Percentiles rank a stretch among this genome's conserved stretches.
phyloP scores from a whole-genome alignment of 768 basidiomycete species.

The Naematelia aurantialba region DNA sequence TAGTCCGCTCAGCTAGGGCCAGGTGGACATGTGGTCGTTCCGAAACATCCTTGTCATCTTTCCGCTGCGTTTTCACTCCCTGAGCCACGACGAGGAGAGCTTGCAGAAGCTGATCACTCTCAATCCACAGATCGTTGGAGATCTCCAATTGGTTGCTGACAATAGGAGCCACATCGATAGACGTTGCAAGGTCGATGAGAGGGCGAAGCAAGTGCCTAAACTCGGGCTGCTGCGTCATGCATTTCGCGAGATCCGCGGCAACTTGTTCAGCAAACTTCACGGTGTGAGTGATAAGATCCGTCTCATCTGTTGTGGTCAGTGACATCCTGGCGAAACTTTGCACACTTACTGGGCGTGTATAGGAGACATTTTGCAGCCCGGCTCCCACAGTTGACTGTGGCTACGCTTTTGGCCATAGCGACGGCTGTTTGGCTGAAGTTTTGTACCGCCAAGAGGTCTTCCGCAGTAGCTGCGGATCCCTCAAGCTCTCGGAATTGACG shows the following conservation, averaged over 20 bases:
- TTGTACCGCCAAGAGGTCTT: constrained; percentile 20
- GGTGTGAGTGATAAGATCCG: not conserved
- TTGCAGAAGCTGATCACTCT: constrained; percentile 56
- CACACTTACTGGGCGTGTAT: constrained; percentile 24
- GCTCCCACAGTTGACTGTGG: constrained; percentile 1
- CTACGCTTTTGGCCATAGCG: constrained; percentile 13
- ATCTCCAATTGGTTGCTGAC: not conserved
- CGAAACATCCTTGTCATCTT: not conserved
- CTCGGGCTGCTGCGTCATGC: constrained; percentile 29
- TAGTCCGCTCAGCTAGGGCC: constrained; percentile 19
- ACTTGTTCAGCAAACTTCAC: not conserved
- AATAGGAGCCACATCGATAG: constrained; percentile 37
- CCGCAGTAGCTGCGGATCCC: constrained; percentile 6
- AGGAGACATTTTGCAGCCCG: constrained; percentile 11
- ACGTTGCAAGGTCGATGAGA: constrained; percentile 19
- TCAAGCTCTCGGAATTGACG: constrained; percentile 28
- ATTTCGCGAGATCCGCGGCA: constrained; percentile 7
- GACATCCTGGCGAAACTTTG: constrained; percentile 5
- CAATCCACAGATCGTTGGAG: constrained; percentile 17
- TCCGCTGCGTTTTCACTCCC: not conserved
- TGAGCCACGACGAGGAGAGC: constrained; percentile 66
- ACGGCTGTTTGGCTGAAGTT: constrained; percentile 16
- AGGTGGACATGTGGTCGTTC: constrained; percentile 3
- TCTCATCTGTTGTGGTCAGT: constrained; percentile 7
- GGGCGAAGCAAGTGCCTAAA: constrained; percentile 48